Evolutionary conservation across 768 basidiomycete genomes (phyloP).

Genomic region (Termitomyces sp.): DNA sequence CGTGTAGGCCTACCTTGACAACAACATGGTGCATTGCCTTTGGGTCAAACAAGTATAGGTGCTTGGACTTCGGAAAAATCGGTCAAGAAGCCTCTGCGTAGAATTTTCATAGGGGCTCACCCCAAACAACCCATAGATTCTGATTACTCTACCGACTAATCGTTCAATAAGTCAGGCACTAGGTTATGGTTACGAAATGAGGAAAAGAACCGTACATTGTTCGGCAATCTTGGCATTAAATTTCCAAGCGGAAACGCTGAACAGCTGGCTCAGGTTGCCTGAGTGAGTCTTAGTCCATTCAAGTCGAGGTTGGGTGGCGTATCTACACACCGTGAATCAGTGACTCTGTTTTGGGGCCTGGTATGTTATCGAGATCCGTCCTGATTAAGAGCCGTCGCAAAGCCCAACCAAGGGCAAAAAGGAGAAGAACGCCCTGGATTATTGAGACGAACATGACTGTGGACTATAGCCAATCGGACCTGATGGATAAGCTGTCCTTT

Average conservation of each 20-base stretch:
- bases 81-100: not conserved
- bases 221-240: constrained; percentile 11
- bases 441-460: constrained; percentile 8
- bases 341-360: constrained; percentile 31
- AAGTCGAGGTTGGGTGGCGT: not conserved
- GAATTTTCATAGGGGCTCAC: constrained; percentile 1
- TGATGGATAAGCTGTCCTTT: not conserved
- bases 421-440: constrained; percentile 4
- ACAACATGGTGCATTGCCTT: constrained; percentile 18
- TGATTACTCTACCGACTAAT: constrained; percentile 12
- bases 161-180: not conserved
- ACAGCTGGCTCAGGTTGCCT: constrained; percentile 17
- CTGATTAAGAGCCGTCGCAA: constrained; percentile 19
- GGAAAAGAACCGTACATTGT: constrained; percentile 6
- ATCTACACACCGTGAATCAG: constrained; percentile 27
- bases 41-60: constrained; percentile 14
- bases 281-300: not conserved
- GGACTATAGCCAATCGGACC: not conserved
- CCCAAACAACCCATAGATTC: constrained; percentile 9
- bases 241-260: constrained; percentile 8
- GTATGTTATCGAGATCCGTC: constrained; percentile 33
- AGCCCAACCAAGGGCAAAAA: constrained; percentile 16
- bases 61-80: not conserved
- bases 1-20: constrained; percentile 9
- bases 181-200: not conserved